These are phyloP conservation scores for Cladosporium phlei DNA, from an alignment of 2,329 filamentous ascomycete species.

Conservation along the genomic window DNA sequence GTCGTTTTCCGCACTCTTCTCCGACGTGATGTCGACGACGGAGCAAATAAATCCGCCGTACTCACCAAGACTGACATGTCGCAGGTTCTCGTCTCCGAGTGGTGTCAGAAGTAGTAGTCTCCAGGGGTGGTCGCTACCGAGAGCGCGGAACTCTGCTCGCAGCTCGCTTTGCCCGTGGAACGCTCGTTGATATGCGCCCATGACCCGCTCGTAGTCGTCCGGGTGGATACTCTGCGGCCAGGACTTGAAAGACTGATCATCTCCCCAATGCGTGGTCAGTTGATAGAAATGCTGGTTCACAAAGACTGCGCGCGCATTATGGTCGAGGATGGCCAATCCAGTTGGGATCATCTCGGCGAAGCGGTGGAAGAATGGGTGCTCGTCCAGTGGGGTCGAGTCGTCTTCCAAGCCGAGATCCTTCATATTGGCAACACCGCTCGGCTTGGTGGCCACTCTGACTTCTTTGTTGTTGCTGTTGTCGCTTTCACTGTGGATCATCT, in stretches of 20 bases:
- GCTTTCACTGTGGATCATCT: conserved; percentile 18
- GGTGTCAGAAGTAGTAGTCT: conserved; percentile 41
- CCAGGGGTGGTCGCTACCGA: conserved; percentile 33
- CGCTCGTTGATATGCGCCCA: conserved; percentile 40
- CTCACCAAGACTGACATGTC: conserved; percentile 27
- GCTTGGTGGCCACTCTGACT: neutral
- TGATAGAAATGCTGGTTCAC: conserved; percentile 45
- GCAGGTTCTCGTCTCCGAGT: conserved; percentile 35
- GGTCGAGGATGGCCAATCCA: conserved; percentile 43
- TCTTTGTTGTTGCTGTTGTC: neutral
- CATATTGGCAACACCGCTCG: neutral
- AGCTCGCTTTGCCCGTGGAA: conserved; percentile 37
- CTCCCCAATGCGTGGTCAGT: conserved; percentile 40
- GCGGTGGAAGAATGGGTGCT: conserved; percentile 40
- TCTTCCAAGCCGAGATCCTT: conserved; percentile 2
- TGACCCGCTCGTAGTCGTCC: conserved; percentile 42
- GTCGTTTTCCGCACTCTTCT: conserved; percentile 40
- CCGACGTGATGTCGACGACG: conserved; percentile 43
- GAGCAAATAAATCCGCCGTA: conserved; percentile 44
- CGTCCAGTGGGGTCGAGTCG: conserved; percentile 23
- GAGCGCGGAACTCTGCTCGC: conserved; percentile 41
- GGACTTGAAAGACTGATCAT: conserved; percentile 38
- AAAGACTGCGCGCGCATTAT: conserved; percentile 41
- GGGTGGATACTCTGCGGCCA: conserved; percentile 45
- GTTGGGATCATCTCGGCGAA: conserved; percentile 45